Base-by-base conservation (phyloP, 2,329 filamentous ascomycete genomes). In the Colletotrichum sp. region DNA sequence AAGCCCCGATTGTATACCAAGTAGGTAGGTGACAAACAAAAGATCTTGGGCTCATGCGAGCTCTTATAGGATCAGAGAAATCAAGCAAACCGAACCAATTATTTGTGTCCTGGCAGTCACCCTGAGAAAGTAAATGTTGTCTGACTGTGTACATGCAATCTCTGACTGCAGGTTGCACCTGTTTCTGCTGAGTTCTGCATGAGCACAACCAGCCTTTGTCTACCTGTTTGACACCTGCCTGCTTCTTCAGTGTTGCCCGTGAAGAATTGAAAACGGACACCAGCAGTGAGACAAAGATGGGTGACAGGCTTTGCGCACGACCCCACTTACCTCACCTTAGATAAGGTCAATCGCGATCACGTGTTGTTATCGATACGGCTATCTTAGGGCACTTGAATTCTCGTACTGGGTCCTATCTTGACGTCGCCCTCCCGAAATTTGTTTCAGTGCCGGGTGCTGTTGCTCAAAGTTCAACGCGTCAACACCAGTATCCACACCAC, bases 401-500 rank as follows among this genome's bases (percentile, higher is more conserved):
- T 48, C 16, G 56, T 12, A 10, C 18, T 48, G 43, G 43, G 18
- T 48, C 38, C 43, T 6, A 13, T 36, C 58, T 71, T 60, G 70
- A 73, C 64, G 70, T 65, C 73, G 73, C 36, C 48, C 9, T 34
- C 70, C 73, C 43, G 34, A 73, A 69, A 68, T 75, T 73, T 69
- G 55, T 52, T 36, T 68, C 34, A 43, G 48, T 38, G n/a, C 55
- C 48, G 26, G 15, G 43, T 64, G 24, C 43, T 61, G 28, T 32
- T 34, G 55, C 68, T 61, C 58, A 70, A 52, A 5, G 16, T 52
- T 73, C 56, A 73, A 75, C 73, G 73, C 73, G 73, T 73, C 73
- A 75, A 75, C 73, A 68, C 64, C 64, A 73, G 73, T 64, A 73
- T 75, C 73, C 73, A 75, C 73, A 60, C 8, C 73, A 38, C 26